Evolutionary conservation across 179 eudicot species (phyloP).

Genomic region (Heliamphora pulchella): DNA sequence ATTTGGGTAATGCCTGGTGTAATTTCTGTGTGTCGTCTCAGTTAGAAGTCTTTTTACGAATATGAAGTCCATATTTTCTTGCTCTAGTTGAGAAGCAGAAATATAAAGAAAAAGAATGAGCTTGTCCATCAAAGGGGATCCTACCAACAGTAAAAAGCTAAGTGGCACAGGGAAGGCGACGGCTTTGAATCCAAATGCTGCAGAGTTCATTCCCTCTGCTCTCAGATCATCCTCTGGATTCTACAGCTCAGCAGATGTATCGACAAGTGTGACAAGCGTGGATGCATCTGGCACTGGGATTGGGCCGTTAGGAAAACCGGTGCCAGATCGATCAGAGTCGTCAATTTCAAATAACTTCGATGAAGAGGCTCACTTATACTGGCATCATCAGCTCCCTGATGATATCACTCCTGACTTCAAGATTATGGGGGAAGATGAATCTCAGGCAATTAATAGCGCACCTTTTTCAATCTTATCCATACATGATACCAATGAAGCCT

Average conservation of each 20-base stretch:
- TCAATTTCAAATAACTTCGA: constrained; percentile 70
- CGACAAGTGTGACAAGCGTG: constrained; percentile 20
- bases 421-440: constrained; percentile 48
- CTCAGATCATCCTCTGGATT: constrained; percentile 47
- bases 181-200: constrained; percentile 79
- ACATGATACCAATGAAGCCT: constrained; percentile 35
- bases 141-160: constrained; percentile 15
- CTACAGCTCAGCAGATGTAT: constrained; percentile 24
- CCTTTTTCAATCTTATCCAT: constrained; percentile 60
- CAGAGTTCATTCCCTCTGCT: constrained; percentile 79
- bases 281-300: constrained; percentile 10
- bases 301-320: constrained; percentile 32
- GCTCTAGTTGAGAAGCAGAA: background rate
- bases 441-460: constrained; percentile 38
- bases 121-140: constrained; percentile 28
- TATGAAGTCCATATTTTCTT: constrained; percentile 13
- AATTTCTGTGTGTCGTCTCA: background rate
- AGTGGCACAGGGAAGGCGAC: constrained; percentile 22
- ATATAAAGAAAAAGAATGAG: constrained; percentile 23
- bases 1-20: constrained; percentile 24
- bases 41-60: constrained; percentile 12
- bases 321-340: constrained; percentile 70
- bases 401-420: constrained; percentile 95
- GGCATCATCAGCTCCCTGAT: constrained; percentile 93
- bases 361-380: constrained; percentile 81